Evolutionary conservation across 768 basidiomycete species (phyloP).

Genomic region (Lactifluus hygrophoroides): DNA sequence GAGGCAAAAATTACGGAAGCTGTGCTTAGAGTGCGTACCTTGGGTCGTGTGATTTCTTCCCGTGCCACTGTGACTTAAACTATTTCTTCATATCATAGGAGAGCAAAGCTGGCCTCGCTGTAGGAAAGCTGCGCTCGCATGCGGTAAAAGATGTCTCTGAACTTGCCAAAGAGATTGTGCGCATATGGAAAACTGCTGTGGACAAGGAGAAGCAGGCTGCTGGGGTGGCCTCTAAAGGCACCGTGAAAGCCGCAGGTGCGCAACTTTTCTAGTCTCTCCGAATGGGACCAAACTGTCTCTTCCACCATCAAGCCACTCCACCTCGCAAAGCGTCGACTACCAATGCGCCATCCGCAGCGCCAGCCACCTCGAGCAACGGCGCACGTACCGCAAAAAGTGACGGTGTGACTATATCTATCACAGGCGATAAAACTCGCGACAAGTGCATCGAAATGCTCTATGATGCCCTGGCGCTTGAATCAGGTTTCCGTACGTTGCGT

Average conservation of each 20-base stretch:
- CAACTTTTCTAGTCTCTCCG: neutral
- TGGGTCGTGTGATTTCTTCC: conserved; percentile 22
- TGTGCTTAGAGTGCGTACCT: conserved; percentile 57
- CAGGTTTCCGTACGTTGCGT: conserved; percentile 68
- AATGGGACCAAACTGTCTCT: neutral
- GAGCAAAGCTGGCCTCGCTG: conserved; percentile 86
- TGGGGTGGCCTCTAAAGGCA: conserved; percentile 22
- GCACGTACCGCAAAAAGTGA: conserved; percentile 63
- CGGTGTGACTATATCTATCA: conserved; percentile 45
- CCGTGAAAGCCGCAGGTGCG: conserved; percentile 34
- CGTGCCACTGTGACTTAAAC: neutral
- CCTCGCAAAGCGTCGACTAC: conserved; percentile 13
- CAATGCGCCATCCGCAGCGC: conserved; percentile 7
- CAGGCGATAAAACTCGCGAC: conserved; percentile 71
- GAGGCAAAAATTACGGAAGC: conserved; percentile 63
- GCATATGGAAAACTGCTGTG: conserved; percentile 85
- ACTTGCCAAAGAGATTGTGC: conserved; percentile 84
- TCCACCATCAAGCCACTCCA: conserved; percentile 3
- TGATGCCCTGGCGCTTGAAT: conserved; percentile 82
- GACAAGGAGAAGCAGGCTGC: conserved; percentile 52
- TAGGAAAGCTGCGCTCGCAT: conserved; percentile 80
- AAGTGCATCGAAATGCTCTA: conserved; percentile 87
- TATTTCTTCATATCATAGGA: conserved; percentile 44
- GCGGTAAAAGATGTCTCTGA: conserved; percentile 65
- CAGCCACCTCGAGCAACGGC: conserved; percentile 27